Percentiles rank a stretch among this genome's conserved stretches.
These are phyloP conservation scores for Hypoxylon intermedium DNA, from an alignment of 495 filamentous ascomycete species.

Conservation along the genomic window DNA sequence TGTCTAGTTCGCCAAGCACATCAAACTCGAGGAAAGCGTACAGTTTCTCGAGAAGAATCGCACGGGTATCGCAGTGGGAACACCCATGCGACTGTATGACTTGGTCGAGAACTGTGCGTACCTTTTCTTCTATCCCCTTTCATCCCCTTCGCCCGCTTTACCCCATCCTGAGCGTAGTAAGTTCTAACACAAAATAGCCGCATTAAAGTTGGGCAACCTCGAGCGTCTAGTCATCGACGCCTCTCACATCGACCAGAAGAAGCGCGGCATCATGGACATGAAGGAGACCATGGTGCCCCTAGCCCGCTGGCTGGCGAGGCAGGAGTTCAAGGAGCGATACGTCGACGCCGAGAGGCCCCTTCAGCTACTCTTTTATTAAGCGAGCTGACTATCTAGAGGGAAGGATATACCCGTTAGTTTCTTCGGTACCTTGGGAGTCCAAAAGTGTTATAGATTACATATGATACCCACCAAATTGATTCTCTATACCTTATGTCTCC, in stretches of 20 bases:
- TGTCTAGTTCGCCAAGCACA: conserved; percentile 88
- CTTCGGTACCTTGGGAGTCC: not conserved
- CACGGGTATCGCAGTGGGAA: conserved; percentile 87
- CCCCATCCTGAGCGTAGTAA: not conserved
- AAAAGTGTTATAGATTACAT: not conserved
- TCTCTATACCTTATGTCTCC: not conserved
- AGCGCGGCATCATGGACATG: conserved; percentile 91
- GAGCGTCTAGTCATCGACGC: conserved; percentile 86
- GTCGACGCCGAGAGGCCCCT: conserved; percentile 56
- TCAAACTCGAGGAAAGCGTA: conserved; percentile 89
- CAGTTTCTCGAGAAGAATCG: conserved; percentile 73
- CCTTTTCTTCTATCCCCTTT: not conserved
- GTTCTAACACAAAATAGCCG: conserved; percentile 57
- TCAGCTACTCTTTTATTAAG: conserved; percentile 67
- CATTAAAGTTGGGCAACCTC: conserved; percentile 70
- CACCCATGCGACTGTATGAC: conserved; percentile 80
- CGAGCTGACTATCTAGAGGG: too few relatives aligned
- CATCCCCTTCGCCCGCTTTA: not conserved
- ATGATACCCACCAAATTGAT: conserved; percentile 31
- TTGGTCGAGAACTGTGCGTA: conserved; percentile 76
- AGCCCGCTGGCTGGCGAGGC: conserved; percentile 68
- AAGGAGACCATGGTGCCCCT: conserved; percentile 83
- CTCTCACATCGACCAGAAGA: conserved; percentile 90
- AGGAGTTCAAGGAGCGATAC: conserved; percentile 75
- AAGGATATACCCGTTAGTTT: not conserved